Evolutionary conservation across 306 rosid genomes (phyloP).

Genomic region (Lablab purpureus): DNA sequence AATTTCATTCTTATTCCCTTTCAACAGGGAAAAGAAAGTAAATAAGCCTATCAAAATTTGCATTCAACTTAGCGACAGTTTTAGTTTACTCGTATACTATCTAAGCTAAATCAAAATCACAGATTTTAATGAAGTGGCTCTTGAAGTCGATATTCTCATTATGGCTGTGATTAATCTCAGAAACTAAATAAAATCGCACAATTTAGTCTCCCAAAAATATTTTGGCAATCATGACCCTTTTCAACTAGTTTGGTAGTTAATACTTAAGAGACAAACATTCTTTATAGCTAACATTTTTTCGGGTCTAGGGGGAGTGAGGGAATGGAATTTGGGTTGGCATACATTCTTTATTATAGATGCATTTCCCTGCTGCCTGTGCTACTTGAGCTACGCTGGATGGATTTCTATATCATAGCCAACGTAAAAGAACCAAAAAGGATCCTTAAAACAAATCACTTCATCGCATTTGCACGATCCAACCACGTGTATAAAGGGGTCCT

Average conservation of each 20-base stretch:
- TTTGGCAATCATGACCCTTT: neutral
- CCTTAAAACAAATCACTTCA: neutral
- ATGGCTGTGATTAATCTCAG: no score
- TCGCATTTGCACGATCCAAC: neutral
- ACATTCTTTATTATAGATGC: neutral
- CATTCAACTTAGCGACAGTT: neutral
- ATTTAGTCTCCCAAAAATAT: neutral
- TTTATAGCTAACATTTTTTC: neutral
- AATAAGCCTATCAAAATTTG: neutral
- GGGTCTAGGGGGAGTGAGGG: neutral
- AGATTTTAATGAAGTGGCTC: neutral
- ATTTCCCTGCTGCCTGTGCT: neutral
- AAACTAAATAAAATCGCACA: neutral
- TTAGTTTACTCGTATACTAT: neutral
- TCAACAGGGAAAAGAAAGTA: neutral
- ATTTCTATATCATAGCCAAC: neutral
- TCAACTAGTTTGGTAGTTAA: neutral
- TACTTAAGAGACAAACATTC: neutral
- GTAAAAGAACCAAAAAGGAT: neutral
- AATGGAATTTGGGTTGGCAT: neutral
- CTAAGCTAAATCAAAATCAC: neutral
- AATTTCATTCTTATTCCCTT: neutral
- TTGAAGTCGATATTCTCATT: neutral
- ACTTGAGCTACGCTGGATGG: neutral
- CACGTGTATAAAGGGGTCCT: neutral